Conservation (phyloP, 2,329 filamentous ascomycete species). For the Parascedosporium putredinis region DNA sequence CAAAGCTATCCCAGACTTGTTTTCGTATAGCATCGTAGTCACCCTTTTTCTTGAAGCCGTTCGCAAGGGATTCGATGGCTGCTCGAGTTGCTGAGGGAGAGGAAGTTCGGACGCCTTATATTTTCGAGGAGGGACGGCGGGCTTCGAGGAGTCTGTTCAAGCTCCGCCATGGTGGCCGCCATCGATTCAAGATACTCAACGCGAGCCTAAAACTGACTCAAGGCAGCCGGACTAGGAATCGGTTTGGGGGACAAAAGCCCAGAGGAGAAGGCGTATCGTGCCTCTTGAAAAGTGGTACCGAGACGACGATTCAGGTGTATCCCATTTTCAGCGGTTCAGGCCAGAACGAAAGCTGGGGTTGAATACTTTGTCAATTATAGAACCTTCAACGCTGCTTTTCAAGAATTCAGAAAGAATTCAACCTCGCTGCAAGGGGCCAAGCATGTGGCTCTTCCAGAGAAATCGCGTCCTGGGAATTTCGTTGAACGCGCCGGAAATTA, state of each 20-base stretch:
- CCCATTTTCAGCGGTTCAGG: no score
- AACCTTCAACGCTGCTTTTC: no score
- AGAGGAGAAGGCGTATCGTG: neutral
- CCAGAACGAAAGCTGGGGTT: no score
- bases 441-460: neutral
- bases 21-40: constrained; percentile 72
- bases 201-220: no score
- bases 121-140: constrained; percentile 26
- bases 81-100: constrained; percentile 59
- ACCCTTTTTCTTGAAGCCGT: constrained; percentile 78
- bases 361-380: no score
- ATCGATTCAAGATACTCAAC: neutral
- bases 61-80: constrained; percentile 65
- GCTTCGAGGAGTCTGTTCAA: neutral
- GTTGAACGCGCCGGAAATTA: constrained; percentile 1
- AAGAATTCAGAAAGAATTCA: no score
- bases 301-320: no score
- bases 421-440: no score
- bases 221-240: no score
- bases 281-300: neutral
- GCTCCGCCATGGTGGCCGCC: neutral
- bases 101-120: constrained; percentile 69
- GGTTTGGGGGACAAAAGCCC: neutral
- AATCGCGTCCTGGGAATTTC: neutral
- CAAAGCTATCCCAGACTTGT: constrained; percentile 65